phyloP scores from a whole-genome alignment of 1,284 basidiomycete genomes.

The Ceratobasidium theobromae region DNA sequence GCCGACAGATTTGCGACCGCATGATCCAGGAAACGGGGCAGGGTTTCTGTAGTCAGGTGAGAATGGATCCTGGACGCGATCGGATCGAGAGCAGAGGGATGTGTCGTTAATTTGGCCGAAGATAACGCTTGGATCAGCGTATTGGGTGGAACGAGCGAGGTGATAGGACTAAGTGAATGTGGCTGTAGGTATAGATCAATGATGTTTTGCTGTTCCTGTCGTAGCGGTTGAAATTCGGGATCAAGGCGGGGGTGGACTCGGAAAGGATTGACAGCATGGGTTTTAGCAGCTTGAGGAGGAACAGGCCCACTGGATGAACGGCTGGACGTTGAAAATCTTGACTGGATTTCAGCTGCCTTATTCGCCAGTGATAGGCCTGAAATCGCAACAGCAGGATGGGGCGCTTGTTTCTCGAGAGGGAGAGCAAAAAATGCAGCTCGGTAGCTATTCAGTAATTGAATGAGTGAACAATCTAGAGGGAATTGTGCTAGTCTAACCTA shows the following conservation, averaged over 20 bases:
- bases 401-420: slow-evolving; percentile 30
- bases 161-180: slow-evolving; percentile 26
- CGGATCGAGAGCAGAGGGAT: slow-evolving; percentile 33
- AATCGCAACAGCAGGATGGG: slow-evolving; percentile 27
- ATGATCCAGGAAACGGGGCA: slow-evolving; percentile 32
- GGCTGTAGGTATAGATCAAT: slow-evolving; percentile 30
- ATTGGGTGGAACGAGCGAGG: slow-evolving; percentile 30
- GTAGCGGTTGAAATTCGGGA: slow-evolving; percentile 31
- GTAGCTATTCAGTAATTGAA: slow-evolving; percentile 27
- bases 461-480: too few species aligned
- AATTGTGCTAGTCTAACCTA: slow-evolving; percentile 20
- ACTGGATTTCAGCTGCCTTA: slow-evolving; percentile 24
- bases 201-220: slow-evolving; percentile 32
- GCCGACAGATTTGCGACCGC: slow-evolving; percentile 34
- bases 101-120: slow-evolving; percentile 34
- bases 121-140: slow-evolving; percentile 30
- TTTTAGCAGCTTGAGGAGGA: slow-evolving; percentile 5
- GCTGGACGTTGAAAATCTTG: not conserved
- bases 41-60: slow-evolving; percentile 27
- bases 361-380: slow-evolving; percentile 19
- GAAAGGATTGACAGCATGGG: not conserved
- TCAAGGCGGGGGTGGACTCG: slow-evolving; percentile 19
- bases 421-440: slow-evolving; percentile 32
- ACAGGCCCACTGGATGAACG: not conserved
- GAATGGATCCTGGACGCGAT: slow-evolving; percentile 30